Conservation (phyloP, 164 flowering plant genomes). For the Platanus orientalis region DNA sequence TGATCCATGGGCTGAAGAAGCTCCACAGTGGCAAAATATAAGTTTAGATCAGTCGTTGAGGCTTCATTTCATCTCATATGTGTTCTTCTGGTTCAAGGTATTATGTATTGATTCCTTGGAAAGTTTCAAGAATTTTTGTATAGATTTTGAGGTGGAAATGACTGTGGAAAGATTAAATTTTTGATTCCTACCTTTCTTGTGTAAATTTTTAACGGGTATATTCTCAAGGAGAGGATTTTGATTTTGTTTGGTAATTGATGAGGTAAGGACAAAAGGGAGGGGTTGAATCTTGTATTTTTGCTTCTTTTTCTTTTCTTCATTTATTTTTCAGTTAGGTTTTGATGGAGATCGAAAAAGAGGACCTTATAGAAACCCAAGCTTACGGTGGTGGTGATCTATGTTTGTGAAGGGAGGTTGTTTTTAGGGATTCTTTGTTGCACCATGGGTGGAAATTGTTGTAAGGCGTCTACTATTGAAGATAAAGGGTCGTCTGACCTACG, state of each 20-base stretch:
- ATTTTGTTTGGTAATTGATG: neutral
- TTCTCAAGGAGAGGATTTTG: neutral
- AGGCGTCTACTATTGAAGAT: conserved; percentile 32
- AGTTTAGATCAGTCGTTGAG: conserved; percentile 8
- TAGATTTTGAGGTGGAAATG: neutral
- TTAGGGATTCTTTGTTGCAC: conserved; percentile 9
- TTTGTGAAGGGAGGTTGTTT: conserved; percentile 11
- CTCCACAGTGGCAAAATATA: neutral
- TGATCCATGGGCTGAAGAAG: neutral
- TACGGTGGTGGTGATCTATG: conserved; percentile 1
- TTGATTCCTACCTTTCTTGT: neutral
- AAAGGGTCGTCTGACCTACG: conserved; percentile 17
- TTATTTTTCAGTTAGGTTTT: neutral
- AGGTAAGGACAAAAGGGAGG: neutral
- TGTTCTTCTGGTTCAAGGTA: neutral
- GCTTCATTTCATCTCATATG: neutral
- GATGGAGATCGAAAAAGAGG: conserved; percentile 5
- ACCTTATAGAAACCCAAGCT: neutral
- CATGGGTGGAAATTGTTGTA: conserved; percentile 53
- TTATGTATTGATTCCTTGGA: too few species aligned
- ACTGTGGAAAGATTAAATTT: neutral
- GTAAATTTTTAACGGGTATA: neutral
- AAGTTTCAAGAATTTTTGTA: neutral
- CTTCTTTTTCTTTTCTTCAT: neutral
- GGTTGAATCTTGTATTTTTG: neutral